These are phyloP conservation scores for Yarrowia phangngaensis DNA, from an alignment of 805 yeast genomes.

Conservation along the genomic window DNA sequence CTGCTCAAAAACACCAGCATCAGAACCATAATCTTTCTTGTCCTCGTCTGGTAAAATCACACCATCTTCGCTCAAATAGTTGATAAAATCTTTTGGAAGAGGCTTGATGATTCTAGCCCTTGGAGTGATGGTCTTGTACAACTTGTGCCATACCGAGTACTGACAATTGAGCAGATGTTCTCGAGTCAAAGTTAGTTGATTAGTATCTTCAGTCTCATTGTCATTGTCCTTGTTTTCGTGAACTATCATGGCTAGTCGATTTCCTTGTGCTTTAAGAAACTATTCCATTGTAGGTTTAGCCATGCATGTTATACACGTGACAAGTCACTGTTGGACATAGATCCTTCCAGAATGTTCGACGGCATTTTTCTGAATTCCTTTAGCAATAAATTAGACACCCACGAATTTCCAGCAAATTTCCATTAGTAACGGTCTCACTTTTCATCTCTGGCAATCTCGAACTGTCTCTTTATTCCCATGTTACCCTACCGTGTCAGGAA, in stretches of 20 bases:
- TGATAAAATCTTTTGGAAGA: constrained; percentile 54
- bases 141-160: constrained; percentile 58
- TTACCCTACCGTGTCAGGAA: constrained; percentile 24
- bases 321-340: not conserved
- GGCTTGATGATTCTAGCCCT: constrained; percentile 53
- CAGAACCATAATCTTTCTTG: constrained; percentile 55
- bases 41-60: constrained; percentile 55
- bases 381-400: too few relatives aligned
- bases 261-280: too few relatives aligned
- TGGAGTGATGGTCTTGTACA: constrained; percentile 50
- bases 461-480: not conserved
- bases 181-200: constrained; percentile 9
- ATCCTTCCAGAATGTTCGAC: constrained; percentile 20
- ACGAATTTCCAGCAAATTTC: too few relatives aligned
- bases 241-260: constrained; percentile 8
- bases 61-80: constrained; percentile 64
- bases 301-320: too few relatives aligned
- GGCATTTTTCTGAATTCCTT: too few relatives aligned
- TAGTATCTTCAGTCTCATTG: constrained; percentile 1
- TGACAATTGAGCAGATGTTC: constrained; percentile 50
- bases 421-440: too few relatives aligned
- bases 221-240: not conserved
- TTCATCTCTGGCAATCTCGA: too few relatives aligned
- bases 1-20: constrained; percentile 57
- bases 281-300: constrained; percentile 3